A percentile compares a stretch with the other conserved stretches of the same genome.
Evolutionary conservation across 345 rosid genomes (phyloP).

Genomic region (Camelina sativa): DNA sequence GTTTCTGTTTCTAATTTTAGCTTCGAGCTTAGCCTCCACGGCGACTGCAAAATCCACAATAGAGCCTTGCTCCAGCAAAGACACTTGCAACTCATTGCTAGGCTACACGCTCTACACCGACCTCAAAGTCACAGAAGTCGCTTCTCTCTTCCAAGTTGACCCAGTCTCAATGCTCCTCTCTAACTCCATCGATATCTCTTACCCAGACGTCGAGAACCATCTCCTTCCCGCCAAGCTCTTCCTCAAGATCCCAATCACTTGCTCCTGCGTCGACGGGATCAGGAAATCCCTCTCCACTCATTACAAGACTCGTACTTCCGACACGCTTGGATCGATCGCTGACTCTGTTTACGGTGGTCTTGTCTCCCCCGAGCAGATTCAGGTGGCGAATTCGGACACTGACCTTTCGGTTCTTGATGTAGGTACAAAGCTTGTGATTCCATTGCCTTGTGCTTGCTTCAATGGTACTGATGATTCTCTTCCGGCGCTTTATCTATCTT

Average conservation of each 20-base stretch:
- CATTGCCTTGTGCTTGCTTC: slow-evolving; percentile 93
- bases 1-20: slow-evolving; percentile 43
- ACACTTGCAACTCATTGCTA: slow-evolving; percentile 78
- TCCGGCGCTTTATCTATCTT: slow-evolving; percentile 84
- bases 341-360: slow-evolving; percentile 74
- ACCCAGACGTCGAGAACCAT: slow-evolving; percentile 92
- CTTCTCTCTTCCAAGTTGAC: slow-evolving; percentile 91
- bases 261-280: slow-evolving; percentile 93
- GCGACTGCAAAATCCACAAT: slow-evolving; percentile 80
- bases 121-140: slow-evolving; percentile 88
- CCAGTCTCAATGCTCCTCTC: slow-evolving; percentile 74
- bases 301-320: slow-evolving; percentile 88
- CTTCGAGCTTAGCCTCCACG: slow-evolving; percentile 42
- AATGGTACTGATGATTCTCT: slow-evolving; percentile 80
- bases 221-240: slow-evolving; percentile 87
- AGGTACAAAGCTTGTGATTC: slow-evolving; percentile 72
- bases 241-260: slow-evolving; percentile 74
- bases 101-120: slow-evolving; percentile 94
- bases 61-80: slow-evolving; percentile 86
- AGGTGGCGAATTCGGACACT: slow-evolving; percentile 74
- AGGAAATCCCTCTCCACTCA: slow-evolving; percentile 74
- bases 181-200: slow-evolving; percentile 88
- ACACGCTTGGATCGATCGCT: slow-evolving; percentile 64
- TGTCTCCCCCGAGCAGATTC: slow-evolving; percentile 87
- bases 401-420: slow-evolving; percentile 75